phyloP scores from a whole-genome alignment of 2,329 filamentous ascomycete species.

The Zasmidium cellare region DNA sequence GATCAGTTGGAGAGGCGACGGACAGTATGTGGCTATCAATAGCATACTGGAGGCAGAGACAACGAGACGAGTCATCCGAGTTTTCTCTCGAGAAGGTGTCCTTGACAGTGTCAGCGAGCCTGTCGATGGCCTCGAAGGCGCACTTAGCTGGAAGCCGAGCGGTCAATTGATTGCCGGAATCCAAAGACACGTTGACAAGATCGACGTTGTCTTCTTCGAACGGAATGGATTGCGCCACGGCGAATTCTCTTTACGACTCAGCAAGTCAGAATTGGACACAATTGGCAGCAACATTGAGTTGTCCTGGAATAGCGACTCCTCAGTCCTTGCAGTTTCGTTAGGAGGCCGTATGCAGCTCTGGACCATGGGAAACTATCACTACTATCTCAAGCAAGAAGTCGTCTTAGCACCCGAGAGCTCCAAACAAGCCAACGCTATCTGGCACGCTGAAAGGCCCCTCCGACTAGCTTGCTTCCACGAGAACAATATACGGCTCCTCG shows the following conservation, averaged over 20 bases:
- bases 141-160: conserved; percentile 85
- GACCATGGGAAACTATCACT: conserved; percentile 97
- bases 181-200: conserved; percentile 66
- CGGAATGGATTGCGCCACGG: conserved; percentile 96
- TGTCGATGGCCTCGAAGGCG: conserved; percentile 83
- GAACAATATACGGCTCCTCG: conserved; percentile 40
- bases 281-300: conserved; percentile 64
- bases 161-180: conserved; percentile 90
- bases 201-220: conserved; percentile 93
- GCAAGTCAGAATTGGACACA: conserved; percentile 57
- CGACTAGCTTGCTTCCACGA: conserved; percentile 52
- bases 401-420: conserved; percentile 23
- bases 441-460: conserved; percentile 86
- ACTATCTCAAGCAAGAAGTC: conserved; percentile 94
- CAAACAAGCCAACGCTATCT: conserved; percentile 42
- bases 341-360: conserved; percentile 80
- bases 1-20: conserved; percentile 94
- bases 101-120: conserved; percentile 94
- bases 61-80: conserved; percentile 75
- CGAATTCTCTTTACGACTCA: conserved; percentile 77
- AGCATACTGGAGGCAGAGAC: conserved; percentile 69
- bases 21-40: conserved; percentile 85
- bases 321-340: conserved; percentile 79
- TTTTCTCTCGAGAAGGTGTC: conserved; percentile 86
- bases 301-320: conserved; percentile 90